Evolutionary conservation across 257 asterid genomes (phyloP), one percentile per base, ranked within the genome.

Genomic region (Anisodus acutangulus): DNA sequence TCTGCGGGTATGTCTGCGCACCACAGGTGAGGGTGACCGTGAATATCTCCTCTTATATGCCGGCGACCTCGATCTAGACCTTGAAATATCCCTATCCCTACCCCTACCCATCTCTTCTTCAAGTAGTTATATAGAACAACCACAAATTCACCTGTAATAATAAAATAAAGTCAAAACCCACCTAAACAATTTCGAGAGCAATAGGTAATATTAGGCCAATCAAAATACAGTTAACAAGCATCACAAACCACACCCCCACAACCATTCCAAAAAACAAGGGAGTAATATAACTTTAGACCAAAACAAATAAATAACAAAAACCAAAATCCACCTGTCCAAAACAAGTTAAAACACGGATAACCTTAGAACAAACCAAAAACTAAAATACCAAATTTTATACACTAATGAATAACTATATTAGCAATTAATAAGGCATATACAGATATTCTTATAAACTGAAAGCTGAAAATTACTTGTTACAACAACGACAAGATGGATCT

Each of bases 31-130:
- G 84, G 95, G 98, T 8, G 98, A 91, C 43, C 90, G 95, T 16
- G 98, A 94, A 89, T 93, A 88, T 88, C 97, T 94, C 91, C 97
- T 88, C 70, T 93, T 85, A 84, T 90, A 68, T 78, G 95, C 85
- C 84, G 99, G 98, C 31, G 99, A 95, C 90, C 94, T 89, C 76
- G 99, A 97, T 74, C 93, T 82, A n/a, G 99, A 95, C 91, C 95
- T 89, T 79, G 99, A 97, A 59, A 94, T 82, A 68, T 82, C 85
- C 82, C 49, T 84, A 64, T 91, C 97, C 91, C 97, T 91, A 74
- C 93, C 95, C 86, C 97, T 91, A 43, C 93, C 98, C 98, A 94
- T 95, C 87, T 54, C 79, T 87, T 69, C 57, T 85, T 83, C 74
- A 69, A 80, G 58, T 43, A 78, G 82, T 62, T 85, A 37, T 53